These are phyloP conservation scores for Salix koriyanagi DNA, from an alignment of 345 rosid species.

Conservation along the genomic window DNA sequence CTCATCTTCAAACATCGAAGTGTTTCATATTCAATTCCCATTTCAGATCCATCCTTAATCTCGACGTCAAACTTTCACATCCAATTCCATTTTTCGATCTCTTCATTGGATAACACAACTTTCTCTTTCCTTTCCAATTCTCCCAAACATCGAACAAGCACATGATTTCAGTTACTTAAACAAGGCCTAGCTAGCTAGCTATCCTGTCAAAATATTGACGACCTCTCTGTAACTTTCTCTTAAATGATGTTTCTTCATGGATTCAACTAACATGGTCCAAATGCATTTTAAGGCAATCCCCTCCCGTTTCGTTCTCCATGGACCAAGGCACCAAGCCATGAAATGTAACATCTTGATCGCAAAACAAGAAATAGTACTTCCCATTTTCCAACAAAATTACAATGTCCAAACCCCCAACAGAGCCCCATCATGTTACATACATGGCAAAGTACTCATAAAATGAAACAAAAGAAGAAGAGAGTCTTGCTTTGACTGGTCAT, in stretches of 20 bases:
- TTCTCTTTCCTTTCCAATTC: constrained; percentile 17
- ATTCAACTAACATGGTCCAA: constrained; percentile 44
- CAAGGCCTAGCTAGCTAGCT: constrained; percentile 2
- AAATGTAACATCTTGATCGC: constrained; percentile 31
- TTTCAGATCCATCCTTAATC: constrained; percentile 25
- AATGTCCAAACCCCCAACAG: constrained; percentile 11
- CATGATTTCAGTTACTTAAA: constrained; percentile 19
- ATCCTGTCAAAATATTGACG: constrained; percentile 21
- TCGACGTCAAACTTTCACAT: constrained; percentile 42
- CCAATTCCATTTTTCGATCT: constrained; percentile 12
- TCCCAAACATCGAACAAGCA: background rate
- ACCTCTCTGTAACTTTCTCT: constrained; percentile 1
- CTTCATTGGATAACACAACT: constrained; percentile 15
- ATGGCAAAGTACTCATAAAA: constrained; percentile 11
- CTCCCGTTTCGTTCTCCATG: constrained; percentile 11
- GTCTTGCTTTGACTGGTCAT: background rate
- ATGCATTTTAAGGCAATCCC: constrained; percentile 42
- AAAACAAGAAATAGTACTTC: constrained; percentile 17
- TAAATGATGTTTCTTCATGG: constrained; percentile 23
- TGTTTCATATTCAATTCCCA: constrained; percentile 20
- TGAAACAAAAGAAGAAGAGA: background rate
- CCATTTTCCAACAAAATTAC: constrained; percentile 38
- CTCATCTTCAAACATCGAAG: too few relatives aligned
- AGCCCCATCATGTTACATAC: constrained; percentile 20
- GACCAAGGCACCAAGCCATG: constrained; percentile 28